Percentiles rank a stretch among this genome's conserved stretches.
Conservation (phyloP, 805 yeast genomes). For the Ogataea dorogensis region DNA sequence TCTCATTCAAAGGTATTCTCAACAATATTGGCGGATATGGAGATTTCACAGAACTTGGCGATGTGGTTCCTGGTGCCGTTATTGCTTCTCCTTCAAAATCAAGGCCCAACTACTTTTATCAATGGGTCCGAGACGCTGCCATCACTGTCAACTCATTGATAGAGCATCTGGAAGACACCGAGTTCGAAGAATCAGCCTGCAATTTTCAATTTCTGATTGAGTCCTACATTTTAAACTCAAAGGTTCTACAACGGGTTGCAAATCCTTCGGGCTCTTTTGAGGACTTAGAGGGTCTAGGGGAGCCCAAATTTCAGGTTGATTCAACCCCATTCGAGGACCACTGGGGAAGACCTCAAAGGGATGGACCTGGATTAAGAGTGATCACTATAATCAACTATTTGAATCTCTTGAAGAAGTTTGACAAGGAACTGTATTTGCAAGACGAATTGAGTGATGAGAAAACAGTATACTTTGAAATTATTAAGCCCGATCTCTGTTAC, state of each 20-base stretch:
- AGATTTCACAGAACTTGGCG: constrained; percentile 27
- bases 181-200: constrained; percentile 24
- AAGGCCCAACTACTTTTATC: constrained; percentile 79
- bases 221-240: constrained; percentile 59
- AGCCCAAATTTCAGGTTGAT: constrained; percentile 79
- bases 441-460: constrained; percentile 35
- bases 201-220: constrained; percentile 39
- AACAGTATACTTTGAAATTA: constrained; percentile 46
- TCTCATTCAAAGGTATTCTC: constrained; percentile 46
- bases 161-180: constrained; percentile 47
- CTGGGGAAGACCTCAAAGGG: constrained; percentile 97
- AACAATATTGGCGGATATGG: constrained; percentile 56
- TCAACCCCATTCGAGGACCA: constrained; percentile 56
- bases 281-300: constrained; percentile 68
- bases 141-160: constrained; percentile 68
- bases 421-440: constrained; percentile 24
- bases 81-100: constrained; percentile 78
- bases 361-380: constrained; percentile 86
- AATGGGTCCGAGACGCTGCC: constrained; percentile 91
- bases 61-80: constrained; percentile 64
- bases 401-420: constrained; percentile 37
- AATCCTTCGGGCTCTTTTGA: constrained; percentile 68
- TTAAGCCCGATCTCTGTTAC: constrained; percentile 71
- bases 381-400: constrained; percentile 61
- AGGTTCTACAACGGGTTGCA: constrained; percentile 57